These are phyloP conservation scores for Sugiyamaella boreocaroliniensis DNA, from an alignment of 805 yeast species.

Conservation along the genomic window DNA sequence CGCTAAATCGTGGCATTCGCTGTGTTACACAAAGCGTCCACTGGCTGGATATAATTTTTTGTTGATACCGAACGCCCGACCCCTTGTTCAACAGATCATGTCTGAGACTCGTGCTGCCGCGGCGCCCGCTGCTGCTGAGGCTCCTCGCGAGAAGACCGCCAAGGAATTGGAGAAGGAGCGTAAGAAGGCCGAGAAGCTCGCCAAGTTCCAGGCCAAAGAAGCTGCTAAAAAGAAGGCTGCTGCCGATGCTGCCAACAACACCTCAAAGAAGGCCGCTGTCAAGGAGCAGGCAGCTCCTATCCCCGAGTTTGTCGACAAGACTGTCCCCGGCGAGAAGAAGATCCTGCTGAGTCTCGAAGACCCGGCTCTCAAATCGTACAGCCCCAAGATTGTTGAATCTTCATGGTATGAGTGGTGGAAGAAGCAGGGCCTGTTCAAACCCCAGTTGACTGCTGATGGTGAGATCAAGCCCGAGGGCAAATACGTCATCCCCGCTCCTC, in stretches of 20 bases:
- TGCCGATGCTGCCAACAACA: slow-evolving; percentile 32
- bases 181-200: slow-evolving; percentile 80
- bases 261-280: slow-evolving; percentile 39
- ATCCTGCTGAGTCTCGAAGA: slow-evolving; percentile 79
- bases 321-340: slow-evolving; percentile 88
- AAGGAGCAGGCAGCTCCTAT: slow-evolving; percentile 60
- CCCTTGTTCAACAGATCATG: slow-evolving; percentile 5
- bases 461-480: slow-evolving; percentile 71
- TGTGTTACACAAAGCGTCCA: slow-evolving; percentile 1
- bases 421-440: slow-evolving; percentile 78
- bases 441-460: slow-evolving; percentile 73
- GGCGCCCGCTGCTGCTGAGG: slow-evolving; percentile 19
- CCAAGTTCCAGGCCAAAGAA: slow-evolving; percentile 79
- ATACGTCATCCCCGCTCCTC: slow-evolving; percentile 95
- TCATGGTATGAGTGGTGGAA: slow-evolving; percentile 99
- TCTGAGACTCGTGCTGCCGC: slow-evolving; percentile 13
- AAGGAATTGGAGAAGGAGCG: slow-evolving; percentile 82
- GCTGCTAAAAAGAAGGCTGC: slow-evolving; percentile 50
- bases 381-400: slow-evolving; percentile 86
- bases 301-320: slow-evolving; percentile 81
- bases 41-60: not conserved
- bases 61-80: slow-evolving; percentile 4
- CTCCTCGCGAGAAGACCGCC: slow-evolving; percentile 52
- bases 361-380: slow-evolving; percentile 89
- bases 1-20: not conserved